Evolutionary conservation across 2,329 filamentous ascomycete genomes (phyloP), one percentile per base, ranked within the genome.

Genomic region (Colletotrichum limetticola): DNA sequence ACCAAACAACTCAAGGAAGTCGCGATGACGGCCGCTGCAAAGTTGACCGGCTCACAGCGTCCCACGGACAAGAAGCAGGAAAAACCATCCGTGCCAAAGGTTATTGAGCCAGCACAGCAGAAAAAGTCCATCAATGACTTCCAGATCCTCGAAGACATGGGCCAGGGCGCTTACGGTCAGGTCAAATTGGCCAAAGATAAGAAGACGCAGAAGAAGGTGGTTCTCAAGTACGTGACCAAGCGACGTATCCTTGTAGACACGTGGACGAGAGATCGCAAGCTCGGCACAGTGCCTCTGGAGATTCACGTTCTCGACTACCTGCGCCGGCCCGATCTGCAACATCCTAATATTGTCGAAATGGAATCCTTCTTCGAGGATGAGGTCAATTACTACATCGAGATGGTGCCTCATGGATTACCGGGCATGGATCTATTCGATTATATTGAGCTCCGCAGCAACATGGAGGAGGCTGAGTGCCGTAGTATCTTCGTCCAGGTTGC

Each of bases 371-470:
- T 93, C 76, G 91, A 93, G 81, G 94, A 97, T 76, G 92, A 94
- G 75, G 87, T 92, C 78, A 98, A 99, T 80, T 99, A 99, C 84
- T 99, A 99, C 83, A 99, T 99, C 77, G 97, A 98, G 82, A 99
- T 98, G 95, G 89, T 94, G 16, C 97, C 97, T 0, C 97, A 98
- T 78, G 97, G 97, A 1, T 87, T 98, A 49, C 97, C 97, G 0
- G 97, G 97, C 14, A 98, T 99, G 95, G 97, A 99, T 82, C 88
- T 99, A 2, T 99, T 99, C 79, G 97, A 99, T 83, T 99, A 99
- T 82, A 99, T 99, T 76, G 97, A 99, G 82, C 89, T 99, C 66
- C 92, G 96, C 30, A 92, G 95, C 58, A 98, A 96, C 78, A 99
- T 99, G 97, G 95, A 97, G 66, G 97, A 99, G 84, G 87, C 90